Evolutionary conservation across 1,284 basidiomycete genomes (phyloP).

Genomic region (Vanrija humicola): DNA sequence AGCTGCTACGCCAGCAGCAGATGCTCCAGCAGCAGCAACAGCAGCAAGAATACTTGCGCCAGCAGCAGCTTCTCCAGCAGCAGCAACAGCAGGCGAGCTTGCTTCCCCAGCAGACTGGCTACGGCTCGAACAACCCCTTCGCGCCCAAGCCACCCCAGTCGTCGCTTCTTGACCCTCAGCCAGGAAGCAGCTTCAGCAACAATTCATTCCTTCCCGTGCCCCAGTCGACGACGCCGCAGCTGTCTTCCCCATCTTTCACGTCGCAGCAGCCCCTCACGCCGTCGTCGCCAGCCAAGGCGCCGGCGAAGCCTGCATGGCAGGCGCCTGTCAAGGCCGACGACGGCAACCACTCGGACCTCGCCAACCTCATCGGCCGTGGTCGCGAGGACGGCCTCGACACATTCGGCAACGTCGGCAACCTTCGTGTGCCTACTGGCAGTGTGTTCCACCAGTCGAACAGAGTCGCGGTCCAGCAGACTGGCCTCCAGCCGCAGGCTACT

Average conservation of each 20-base stretch:
- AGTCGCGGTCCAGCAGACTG: slow-evolving; percentile 58
- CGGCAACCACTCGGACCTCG: slow-evolving; percentile 72
- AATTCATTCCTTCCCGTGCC: slow-evolving; percentile 37
- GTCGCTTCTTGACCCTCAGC: slow-evolving; percentile 23
- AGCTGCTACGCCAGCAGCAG: slow-evolving; percentile 46
- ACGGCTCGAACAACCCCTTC: slow-evolving; percentile 93
- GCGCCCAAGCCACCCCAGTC: slow-evolving; percentile 51
- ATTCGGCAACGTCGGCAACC: slow-evolving; percentile 78
- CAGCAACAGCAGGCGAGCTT: slow-evolving; percentile 50
- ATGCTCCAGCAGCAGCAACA: slow-evolving; percentile 48
- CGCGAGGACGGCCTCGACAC: slow-evolving; percentile 85
- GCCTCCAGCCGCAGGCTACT: slow-evolving; percentile 13
- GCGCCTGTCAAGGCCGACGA: slow-evolving; percentile 49
- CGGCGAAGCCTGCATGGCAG: slow-evolving; percentile 38
- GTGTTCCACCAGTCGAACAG: slow-evolving; percentile 54
- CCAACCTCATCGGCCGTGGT: slow-evolving; percentile 69
- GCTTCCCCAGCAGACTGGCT: slow-evolving; percentile 57
- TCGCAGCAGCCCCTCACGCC: slow-evolving; percentile 17
- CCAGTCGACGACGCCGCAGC: slow-evolving; percentile 9
- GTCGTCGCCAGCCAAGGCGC: slow-evolving; percentile 23
- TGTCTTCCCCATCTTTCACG: slow-evolving; percentile 5
- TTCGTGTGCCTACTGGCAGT: slow-evolving; percentile 66
- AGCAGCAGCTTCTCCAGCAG: slow-evolving; percentile 59
- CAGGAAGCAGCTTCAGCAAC: slow-evolving; percentile 1
- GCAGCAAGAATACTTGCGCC: slow-evolving; percentile 51